phyloP scores from a whole-genome alignment of 2,329 filamentous ascomycete genomes.

The Cladosporium sp. region DNA sequence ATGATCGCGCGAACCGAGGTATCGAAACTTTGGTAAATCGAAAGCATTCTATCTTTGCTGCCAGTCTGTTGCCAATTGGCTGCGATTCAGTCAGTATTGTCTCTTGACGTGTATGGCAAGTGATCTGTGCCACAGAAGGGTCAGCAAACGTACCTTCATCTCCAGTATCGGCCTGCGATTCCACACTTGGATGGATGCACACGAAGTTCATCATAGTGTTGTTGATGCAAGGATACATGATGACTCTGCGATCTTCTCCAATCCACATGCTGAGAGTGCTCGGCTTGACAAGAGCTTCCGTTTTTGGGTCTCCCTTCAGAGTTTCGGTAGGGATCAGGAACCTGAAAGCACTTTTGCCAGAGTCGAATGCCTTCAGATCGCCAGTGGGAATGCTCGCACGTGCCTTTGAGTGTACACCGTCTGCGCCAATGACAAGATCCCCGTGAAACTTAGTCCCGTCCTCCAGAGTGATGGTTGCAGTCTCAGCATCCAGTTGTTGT shows the following conservation, averaged over 20 bases:
- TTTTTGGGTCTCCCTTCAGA: constrained; percentile 37
- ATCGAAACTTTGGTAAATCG: constrained; percentile 37
- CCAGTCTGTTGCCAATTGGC: constrained; percentile 35
- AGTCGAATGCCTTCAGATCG: constrained; percentile 23
- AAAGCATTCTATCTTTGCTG: constrained; percentile 35
- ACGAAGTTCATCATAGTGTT: constrained; percentile 46
- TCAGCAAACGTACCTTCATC: constrained; percentile 12
- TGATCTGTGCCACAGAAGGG: too few relatives aligned
- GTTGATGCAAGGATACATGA: constrained; percentile 45
- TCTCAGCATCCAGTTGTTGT: constrained; percentile 20
- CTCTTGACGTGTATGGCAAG: too few relatives aligned
- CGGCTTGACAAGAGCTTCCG: constrained; percentile 12
- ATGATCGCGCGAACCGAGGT: constrained; percentile 34
- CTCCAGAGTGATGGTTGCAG: constrained; percentile 23
- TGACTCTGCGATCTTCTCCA: constrained; percentile 39
- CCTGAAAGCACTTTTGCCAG: constrained; percentile 54
- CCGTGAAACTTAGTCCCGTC: constrained; percentile 24
- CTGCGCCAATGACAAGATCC: constrained; percentile 30
- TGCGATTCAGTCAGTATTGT: constrained; percentile 1
- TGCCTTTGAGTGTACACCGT: constrained; percentile 28
- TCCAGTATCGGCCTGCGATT: constrained; percentile 19
- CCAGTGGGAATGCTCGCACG: constrained; percentile 20
- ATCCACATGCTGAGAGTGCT: constrained; percentile 43
- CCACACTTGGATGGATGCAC: constrained; percentile 37
- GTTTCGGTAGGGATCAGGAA: constrained; percentile 49